phyloP scores from a whole-genome alignment of 2,329 filamentous ascomycete species.

The Curvularia sp. region DNA sequence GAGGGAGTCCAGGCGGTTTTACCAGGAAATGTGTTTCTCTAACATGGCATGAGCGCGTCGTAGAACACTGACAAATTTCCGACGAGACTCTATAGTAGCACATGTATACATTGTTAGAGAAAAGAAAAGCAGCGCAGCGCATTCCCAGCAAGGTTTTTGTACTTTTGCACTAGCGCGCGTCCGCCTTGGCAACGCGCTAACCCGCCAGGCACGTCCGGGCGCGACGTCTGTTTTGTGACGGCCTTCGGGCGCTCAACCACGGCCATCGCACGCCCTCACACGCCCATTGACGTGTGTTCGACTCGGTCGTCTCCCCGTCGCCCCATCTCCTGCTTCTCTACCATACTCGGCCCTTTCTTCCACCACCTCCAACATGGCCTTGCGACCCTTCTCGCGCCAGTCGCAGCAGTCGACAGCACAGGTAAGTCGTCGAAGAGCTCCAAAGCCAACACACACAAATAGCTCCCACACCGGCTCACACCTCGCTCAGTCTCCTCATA shows the following conservation, averaged over 20 bases:
- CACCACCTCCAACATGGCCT: conserved; percentile 29
- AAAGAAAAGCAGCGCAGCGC: conserved; percentile 53
- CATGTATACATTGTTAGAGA: conserved; percentile 73
- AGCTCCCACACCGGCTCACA: conserved; percentile 5
- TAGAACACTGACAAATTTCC: conserved; percentile 87
- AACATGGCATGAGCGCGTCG: conserved; percentile 99
- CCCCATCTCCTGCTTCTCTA: background rate
- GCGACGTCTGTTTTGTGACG: conserved; percentile 39
- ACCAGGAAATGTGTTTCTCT: conserved; percentile 72
- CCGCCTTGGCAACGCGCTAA: conserved; percentile 25
- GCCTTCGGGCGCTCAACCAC: conserved; percentile 16
- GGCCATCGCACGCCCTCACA: conserved; percentile 8
- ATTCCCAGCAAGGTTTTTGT: conserved; percentile 28
- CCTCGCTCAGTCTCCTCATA: conserved; percentile 19
- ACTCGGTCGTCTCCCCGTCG: background rate
- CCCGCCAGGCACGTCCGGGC: conserved; percentile 15
- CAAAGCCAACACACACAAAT: background rate
- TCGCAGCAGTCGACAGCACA: conserved; percentile 34
- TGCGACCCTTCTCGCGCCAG: conserved; percentile 36
- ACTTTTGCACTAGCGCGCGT: conserved; percentile 23
- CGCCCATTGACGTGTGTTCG: conserved; percentile 4
- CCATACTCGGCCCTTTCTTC: background rate
- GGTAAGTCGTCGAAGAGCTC: conserved; percentile 28
- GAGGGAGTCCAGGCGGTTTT: conserved; percentile 57
- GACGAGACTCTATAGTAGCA: conserved; percentile 99